Evolutionary conservation across 2,329 filamentous ascomycete species (phyloP).

Genomic region (Aspergillus tubingensis): DNA sequence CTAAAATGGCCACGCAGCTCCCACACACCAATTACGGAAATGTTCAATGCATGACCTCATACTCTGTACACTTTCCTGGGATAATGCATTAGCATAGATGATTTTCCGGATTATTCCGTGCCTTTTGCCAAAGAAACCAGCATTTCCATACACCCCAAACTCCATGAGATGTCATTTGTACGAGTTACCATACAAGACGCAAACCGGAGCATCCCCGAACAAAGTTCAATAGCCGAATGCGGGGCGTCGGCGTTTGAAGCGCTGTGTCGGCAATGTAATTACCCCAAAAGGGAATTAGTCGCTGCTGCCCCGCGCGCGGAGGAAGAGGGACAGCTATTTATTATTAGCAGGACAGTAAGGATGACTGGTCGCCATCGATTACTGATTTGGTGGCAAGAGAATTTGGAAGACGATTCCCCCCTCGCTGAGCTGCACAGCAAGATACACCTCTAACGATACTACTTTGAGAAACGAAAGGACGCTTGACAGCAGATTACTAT

Average conservation of each 20-base stretch:
- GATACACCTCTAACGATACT: not conserved
- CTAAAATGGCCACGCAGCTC: not conserved
- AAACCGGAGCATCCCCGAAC: not conserved
- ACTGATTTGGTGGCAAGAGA: not conserved
- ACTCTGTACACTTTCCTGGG: not conserved
- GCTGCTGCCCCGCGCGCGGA: not conserved
- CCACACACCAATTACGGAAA: not conserved
- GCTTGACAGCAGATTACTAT: not conserved
- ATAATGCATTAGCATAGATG: not conserved
- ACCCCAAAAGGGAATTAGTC: not conserved
- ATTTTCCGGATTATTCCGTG: not conserved
- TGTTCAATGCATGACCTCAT: not conserved
- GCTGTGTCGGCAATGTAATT: not conserved
- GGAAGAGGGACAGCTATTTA: not conserved
- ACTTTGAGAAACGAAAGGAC: not conserved
- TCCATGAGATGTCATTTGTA: not conserved
- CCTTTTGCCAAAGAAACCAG: not conserved
- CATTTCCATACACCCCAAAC: not conserved
- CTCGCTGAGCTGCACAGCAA: not conserved
- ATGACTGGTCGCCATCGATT: not conserved
- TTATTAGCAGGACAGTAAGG: not conserved
- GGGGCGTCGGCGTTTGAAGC: not conserved
- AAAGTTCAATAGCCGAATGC: slow-evolving; percentile 1
- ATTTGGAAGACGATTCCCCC: not conserved
- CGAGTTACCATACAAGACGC: not conserved